These are phyloP conservation scores for Quercus dentata DNA, from an alignment of 306 rosid species.

Conservation along the genomic window DNA sequence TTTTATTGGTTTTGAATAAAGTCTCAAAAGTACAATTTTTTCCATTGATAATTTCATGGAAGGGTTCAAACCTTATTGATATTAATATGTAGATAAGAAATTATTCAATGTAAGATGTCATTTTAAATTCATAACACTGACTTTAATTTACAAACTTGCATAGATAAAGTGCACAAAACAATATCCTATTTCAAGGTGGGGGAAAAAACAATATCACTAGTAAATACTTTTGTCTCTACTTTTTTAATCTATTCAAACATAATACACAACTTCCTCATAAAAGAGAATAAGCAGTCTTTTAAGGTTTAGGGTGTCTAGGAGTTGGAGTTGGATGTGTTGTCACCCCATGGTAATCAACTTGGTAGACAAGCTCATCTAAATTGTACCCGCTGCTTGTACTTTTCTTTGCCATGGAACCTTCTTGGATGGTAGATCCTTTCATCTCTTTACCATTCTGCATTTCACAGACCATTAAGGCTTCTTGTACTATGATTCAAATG, in stretches of 20 bases:
- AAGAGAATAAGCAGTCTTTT: slow-evolving; percentile 21
- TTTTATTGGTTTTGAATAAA: too few relatives aligned
- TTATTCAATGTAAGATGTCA: too few relatives aligned
- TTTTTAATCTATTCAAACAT: slow-evolving; percentile 24
- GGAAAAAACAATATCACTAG: too few relatives aligned
- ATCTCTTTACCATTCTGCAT: slow-evolving; percentile 56
- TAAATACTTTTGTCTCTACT: not conserved
- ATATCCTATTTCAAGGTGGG: too few relatives aligned
- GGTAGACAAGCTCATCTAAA: slow-evolving; percentile 57
- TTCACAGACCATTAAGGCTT: not conserved
- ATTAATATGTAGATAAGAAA: too few relatives aligned
- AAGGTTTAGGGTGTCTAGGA: slow-evolving; percentile 79
- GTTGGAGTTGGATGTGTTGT: slow-evolving; percentile 83
- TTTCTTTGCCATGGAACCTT: slow-evolving; percentile 31
- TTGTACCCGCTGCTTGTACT: slow-evolving; percentile 26
- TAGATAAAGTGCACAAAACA: not conserved
- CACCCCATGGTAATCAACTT: slow-evolving; percentile 85
- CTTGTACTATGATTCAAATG: not conserved
- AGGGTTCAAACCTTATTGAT: too few relatives aligned
- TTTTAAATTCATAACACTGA: too few relatives aligned
- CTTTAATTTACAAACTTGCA: not conserved
- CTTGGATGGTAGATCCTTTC: slow-evolving; percentile 24
- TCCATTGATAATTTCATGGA: too few relatives aligned
- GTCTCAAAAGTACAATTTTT: too few relatives aligned
- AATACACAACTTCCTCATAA: slow-evolving; percentile 20